Conservation (phyloP, 23 red algal species). For the Porphyridium purpureum region DNA sequence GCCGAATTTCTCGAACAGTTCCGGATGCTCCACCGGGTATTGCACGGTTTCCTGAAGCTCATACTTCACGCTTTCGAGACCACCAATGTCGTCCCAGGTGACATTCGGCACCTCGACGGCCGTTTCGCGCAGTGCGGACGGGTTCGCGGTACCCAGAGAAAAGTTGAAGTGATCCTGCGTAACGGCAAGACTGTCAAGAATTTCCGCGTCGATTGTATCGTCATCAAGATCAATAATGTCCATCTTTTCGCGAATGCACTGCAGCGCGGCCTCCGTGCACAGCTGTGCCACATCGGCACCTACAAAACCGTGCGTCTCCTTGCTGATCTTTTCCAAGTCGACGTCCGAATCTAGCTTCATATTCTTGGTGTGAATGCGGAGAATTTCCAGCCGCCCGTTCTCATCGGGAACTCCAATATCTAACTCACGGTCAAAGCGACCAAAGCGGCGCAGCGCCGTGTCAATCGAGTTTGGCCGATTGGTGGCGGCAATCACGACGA, state of each 20-base stretch:
- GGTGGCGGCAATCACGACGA: constrained; percentile 96
- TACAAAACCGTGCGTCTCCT: constrained; percentile 97
- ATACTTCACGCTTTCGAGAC: constrained; percentile 86
- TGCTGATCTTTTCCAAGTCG: constrained; percentile 62
- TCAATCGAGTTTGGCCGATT: constrained; percentile 97
- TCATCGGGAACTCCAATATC: constrained; percentile 99
- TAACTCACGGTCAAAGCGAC: constrained; percentile 94
- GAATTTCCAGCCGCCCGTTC: constrained; percentile 90
- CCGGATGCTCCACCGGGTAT: constrained; percentile 95
- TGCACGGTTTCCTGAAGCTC: constrained; percentile 99
- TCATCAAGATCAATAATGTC: constrained; percentile 98
- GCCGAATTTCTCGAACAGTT: constrained; percentile 96
- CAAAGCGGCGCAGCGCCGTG: constrained; percentile 92
- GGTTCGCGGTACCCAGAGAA: constrained; percentile 84
- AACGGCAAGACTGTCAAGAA: constrained; percentile 83
- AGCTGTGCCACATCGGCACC: constrained; percentile 95
- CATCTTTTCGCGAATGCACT: constrained; percentile 99
- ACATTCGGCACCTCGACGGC: constrained; percentile 97
- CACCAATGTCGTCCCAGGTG: constrained; percentile 99
- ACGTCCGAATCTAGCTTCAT: constrained; percentile 96
- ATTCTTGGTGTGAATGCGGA: constrained; percentile 99
- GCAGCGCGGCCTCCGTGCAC: constrained; percentile 92
- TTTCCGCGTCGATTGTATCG: constrained; percentile 94
- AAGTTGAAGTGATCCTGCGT: constrained; percentile 98
- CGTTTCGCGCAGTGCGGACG: constrained; percentile 85